Evolutionary conservation across 1,139 yeast species (phyloP).

Genomic region (Casaregolazyma suthepensis): DNA sequence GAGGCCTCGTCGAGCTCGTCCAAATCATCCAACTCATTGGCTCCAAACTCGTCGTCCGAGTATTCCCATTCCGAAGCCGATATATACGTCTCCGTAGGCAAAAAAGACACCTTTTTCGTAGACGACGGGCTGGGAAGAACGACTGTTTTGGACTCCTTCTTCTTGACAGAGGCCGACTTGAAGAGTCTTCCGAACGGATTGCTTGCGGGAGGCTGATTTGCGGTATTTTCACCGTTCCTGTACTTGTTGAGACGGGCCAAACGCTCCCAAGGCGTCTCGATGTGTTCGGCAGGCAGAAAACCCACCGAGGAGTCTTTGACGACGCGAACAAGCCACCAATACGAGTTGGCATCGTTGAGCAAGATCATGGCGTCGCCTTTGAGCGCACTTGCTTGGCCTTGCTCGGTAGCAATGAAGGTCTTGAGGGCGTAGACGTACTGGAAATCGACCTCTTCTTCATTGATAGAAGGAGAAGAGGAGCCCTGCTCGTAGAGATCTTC

Average conservation of each 20-base stretch:
- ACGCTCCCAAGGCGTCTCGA: slow-evolving; percentile 88
- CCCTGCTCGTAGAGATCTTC: slow-evolving; percentile 27
- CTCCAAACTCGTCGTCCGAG: slow-evolving; percentile 26
- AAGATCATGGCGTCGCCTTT: slow-evolving; percentile 81
- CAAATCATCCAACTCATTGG: slow-evolving; percentile 23
- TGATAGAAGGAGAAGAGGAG: slow-evolving; percentile 48
- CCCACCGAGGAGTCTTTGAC: slow-evolving; percentile 59
- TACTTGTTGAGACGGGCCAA: slow-evolving; percentile 88
- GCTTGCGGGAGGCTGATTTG: slow-evolving; percentile 8
- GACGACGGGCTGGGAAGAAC: not conserved
- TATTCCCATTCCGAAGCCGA: slow-evolving; percentile 29
- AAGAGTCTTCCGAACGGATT: slow-evolving; percentile 19
- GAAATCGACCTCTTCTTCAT: slow-evolving; percentile 66
- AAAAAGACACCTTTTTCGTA: slow-evolving; percentile 23
- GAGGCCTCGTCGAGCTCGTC: slow-evolving; percentile 15
- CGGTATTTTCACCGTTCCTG: slow-evolving; percentile 66
- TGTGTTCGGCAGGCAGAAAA: slow-evolving; percentile 93
- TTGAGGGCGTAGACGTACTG: slow-evolving; percentile 79
- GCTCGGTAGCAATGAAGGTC: slow-evolving; percentile 88
- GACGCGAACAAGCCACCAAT: slow-evolving; percentile 93
- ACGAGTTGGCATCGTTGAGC: slow-evolving; percentile 82
- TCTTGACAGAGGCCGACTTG: slow-evolving; percentile 13
- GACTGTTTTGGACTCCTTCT: slow-evolving; percentile 9
- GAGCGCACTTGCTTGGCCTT: slow-evolving; percentile 76
- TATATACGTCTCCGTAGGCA: slow-evolving; percentile 22